These are phyloP conservation scores for Pyracantha coccinea DNA, from an alignment of 331 rosid genomes.

Conservation along the genomic window DNA sequence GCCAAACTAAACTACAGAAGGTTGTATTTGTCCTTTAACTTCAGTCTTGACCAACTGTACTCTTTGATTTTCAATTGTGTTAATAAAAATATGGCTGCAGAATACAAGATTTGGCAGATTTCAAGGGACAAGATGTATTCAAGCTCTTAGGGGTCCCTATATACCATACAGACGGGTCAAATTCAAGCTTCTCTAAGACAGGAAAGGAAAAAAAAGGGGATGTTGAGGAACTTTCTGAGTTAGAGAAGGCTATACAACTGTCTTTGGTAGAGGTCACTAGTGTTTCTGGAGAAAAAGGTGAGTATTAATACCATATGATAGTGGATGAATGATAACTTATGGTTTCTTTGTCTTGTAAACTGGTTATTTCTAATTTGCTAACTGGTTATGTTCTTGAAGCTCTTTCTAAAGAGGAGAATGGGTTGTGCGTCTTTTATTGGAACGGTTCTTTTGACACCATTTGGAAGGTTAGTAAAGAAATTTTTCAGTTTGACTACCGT, in stretches of 20 bases:
- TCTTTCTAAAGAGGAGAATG: neutral
- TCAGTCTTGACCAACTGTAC: neutral
- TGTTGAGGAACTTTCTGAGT: neutral
- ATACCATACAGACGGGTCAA: neutral
- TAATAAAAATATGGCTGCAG: neutral
- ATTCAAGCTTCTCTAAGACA: neutral
- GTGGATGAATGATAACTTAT: neutral
- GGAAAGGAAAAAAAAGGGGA: neutral
- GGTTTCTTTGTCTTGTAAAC: too few relatives aligned
- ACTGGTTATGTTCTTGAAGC: neutral
- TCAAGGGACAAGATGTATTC: neutral
- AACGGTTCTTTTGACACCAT: too few relatives aligned
- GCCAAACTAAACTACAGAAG: neutral
- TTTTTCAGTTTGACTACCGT: too few relatives aligned
- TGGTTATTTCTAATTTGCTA: too few relatives aligned
- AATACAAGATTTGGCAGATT: neutral
- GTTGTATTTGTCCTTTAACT: neutral
- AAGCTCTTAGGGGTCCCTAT: neutral
- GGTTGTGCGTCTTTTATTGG: neutral
- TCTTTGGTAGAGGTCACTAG: neutral
- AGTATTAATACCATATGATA: neutral
- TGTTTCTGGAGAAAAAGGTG: neutral
- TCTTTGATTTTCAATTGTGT: neutral
- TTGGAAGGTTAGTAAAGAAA: neutral
- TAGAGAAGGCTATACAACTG: neutral